Conservation (phyloP, 345 rosid species). For the Crucihimalaya himalaica region DNA sequence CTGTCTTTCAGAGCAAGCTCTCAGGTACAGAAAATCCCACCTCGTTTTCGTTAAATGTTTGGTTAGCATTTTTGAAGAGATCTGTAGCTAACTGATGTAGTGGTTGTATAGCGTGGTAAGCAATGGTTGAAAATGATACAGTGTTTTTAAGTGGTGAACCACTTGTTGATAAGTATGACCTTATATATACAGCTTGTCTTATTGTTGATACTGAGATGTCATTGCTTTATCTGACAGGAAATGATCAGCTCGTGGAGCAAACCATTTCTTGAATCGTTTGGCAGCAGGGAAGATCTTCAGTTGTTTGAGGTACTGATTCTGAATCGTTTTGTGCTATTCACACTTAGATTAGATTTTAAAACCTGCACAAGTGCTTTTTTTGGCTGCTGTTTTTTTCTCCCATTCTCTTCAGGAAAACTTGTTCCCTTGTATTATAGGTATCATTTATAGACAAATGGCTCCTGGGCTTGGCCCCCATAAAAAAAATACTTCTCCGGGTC, state of each 20-base stretch:
- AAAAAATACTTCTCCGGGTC: conserved; percentile 59
- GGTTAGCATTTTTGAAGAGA: background rate
- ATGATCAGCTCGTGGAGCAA: conserved; percentile 85
- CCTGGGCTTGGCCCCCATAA: conserved; percentile 61
- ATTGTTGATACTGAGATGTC: background rate
- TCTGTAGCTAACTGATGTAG: background rate
- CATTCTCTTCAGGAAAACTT: background rate
- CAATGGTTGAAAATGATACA: background rate
- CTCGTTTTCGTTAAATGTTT: background rate
- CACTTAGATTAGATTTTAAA: conserved; percentile 5
- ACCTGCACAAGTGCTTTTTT: background rate
- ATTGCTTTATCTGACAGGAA: conserved; percentile 45
- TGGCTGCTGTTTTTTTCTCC: background rate
- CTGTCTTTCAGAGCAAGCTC: conserved; percentile 84
- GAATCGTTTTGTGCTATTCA: conserved; percentile 8
- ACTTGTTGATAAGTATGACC: background rate
- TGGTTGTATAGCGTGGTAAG: conserved; percentile 5
- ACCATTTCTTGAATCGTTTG: conserved; percentile 67
- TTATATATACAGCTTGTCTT: background rate
- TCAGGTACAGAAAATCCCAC: conserved; percentile 51
- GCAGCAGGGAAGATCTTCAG: conserved; percentile 57
- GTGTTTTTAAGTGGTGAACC: background rate
- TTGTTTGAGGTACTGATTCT: conserved; percentile 70
- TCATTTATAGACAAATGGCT: conserved; percentile 87
- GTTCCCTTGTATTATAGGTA: conserved; percentile 49